Base-by-base conservation (phyloP, 495 filamentous ascomycete species). In the Penicillium antarcticum region DNA sequence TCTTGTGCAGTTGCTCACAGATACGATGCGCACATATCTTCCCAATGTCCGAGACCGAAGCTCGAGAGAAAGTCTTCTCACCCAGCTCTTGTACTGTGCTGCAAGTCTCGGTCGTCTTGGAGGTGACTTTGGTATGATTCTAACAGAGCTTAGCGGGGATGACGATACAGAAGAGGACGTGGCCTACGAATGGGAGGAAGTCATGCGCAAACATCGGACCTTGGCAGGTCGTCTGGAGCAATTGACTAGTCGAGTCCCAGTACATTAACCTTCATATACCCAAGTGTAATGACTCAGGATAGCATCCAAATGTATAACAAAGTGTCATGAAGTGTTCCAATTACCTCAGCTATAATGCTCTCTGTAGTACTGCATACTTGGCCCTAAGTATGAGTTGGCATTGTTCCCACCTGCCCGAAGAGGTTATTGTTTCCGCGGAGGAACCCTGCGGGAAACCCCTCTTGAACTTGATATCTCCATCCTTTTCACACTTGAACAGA, bases 1-100 rank as follows among this genome's bases (percentile, higher is more conserved):
- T 61, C 73, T 97, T n/a, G 83, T 95, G 26, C 79, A 87, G 18
- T 80, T 96, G 61, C 74, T 99, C 42, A 83, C 86, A 18, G 83
- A 87, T 39, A 95, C 89, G 0, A 75, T 99, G 36, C 78, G 83
- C 49, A 68, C 69, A 14, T 97, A 97, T 70, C 75, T 97, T 5
- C 87, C 90, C 0, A 92, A 88, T 48, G 83, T 99, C 13, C 79
- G 80, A 56, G 92, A 97, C 60, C 84, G 84, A 36, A 80, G 82
- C 35, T 85, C 87, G 0, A 77, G 76, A 37, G 95, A 99, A 56
- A 94, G 89, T 60, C 71, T 99, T 48, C 71, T 97, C 2, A 99
- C 92, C 0, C 95, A 99, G 64, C 87, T 97, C 2, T 76, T 97
- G 16, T 99, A 97, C 71, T 97, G 92, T 57, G 91, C 92, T 2